Evolutionary conservation across 495 filamentous ascomycete species (phyloP), one percentile per base, ranked within the genome.

Genomic region (Platismatia glauca): DNA sequence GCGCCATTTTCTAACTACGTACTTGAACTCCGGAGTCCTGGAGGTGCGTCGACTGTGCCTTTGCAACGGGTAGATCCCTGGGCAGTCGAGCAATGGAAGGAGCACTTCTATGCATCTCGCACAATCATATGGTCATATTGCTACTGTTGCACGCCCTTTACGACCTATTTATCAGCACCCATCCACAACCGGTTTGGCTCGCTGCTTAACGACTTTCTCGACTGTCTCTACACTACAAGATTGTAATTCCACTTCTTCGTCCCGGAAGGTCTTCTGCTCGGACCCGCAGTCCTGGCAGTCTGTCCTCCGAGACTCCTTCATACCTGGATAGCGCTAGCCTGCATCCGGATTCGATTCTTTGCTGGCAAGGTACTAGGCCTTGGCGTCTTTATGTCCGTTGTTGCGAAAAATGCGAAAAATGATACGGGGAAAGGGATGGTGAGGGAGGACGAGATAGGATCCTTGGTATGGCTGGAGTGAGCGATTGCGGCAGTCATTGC

Each of bases 1-100:
- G 83, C 72, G 79, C 85, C 56, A 76, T 87, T 70, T 82, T 80
- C 67, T 84, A 70, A 37, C 8, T n/a, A 50, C 16, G 16, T 7
- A 46, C 5, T 55, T 24, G 9, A 39, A 48, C 39, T 38, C 29
- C 44, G 15, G 34, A 9, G 24, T 38, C 41, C 41, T 33, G 24
- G 35, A 37, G 43, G 39, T 57, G 52, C 15, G 15, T 38, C 16
- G 41, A 41, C 46, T 64, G 35, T 24, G 37, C 12, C 27, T 52
- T 41, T 9, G 41, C 60, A 15, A 52, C 52, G 59, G 66, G 66
- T 65, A 62, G 66, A 65, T 55, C 63, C 62, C 57, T 29, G 39
- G 34, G 48, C 58, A 27, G 57, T 13, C 27, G 46, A 43, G 56
- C 65, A 52, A 48, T 20, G 50, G 53, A 39, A 27, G 60, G 33